Evolutionary conservation across 1,284 basidiomycete species (phyloP), one percentile per base, ranked within the genome.

Genomic region (Sphaerobolus stellatus): DNA sequence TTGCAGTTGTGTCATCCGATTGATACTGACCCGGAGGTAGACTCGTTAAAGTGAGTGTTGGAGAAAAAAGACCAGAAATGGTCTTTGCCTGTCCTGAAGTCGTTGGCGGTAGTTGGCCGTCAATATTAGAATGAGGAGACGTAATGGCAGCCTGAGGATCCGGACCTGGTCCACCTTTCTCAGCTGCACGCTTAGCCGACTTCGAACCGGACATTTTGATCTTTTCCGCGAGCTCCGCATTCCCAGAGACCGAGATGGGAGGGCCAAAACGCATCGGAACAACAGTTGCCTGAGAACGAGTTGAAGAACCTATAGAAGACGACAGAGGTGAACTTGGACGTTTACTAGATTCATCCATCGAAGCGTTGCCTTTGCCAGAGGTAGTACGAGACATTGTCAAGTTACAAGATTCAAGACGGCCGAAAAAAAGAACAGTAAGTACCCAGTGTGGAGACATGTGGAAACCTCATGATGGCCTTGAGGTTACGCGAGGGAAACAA

Each of bases 211-310:
- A 22, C 24, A 14, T 38, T 7, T 33, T 44, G 20, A 11, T n/a
- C 28, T 31, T 40, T 38, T 41, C 52, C 27, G 29, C n/a, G n/a
- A n/a, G 43, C 5, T 54, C 52, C 8, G n/a, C 31, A 28, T 43
- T 27, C 28, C 28, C 33, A 2, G 31, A 5, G 30, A 54, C 46
- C 7, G 45, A 40, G 4, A 51, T 27, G 11, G 49, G 13, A 24
- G 52, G 45, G 7, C 45, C 45, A 25, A 54, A 54, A 18, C 52
- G 30, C 52, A 54, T 54, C 7, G 45, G 45, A n/a, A 54, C 33
- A 25, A 48, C 34, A 9, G 52, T 54, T 29, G 40, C 31, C 22
- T 54, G 46, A n/a, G 46, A 40, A 24, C 52, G 52, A 29, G 52
- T 44, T 5, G 52, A 54, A 46, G 41, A 31, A n/a, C n/a, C n/a